A percentile compares a stretch with the other conserved stretches of the same genome.
phyloP scores from a whole-genome alignment of 495 filamentous ascomycete species.

The Aspergillus avenaceus region DNA sequence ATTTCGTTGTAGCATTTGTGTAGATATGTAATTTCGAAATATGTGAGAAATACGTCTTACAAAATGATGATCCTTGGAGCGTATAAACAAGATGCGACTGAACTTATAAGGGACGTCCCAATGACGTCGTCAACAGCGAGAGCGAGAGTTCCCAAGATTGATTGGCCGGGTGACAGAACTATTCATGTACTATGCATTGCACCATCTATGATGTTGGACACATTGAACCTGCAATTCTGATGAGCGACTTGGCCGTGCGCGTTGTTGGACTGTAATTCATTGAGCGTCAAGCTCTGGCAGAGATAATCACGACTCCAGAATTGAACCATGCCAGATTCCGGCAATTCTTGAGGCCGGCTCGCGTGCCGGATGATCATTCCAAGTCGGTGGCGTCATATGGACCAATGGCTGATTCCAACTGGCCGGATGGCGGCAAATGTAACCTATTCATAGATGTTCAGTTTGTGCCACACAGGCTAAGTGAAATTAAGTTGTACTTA shows the following conservation, averaged over 20 bases:
- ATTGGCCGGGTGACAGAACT: background rate
- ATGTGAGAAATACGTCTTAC: too few species aligned
- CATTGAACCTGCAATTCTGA: background rate
- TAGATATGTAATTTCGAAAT: background rate
- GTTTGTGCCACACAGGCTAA: background rate
- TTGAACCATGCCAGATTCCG: background rate
- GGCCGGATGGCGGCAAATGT: background rate
- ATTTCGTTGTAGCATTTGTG: background rate
- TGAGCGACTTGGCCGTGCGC: too few species aligned
- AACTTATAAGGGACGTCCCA: background rate
- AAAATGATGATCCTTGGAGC: too few species aligned
- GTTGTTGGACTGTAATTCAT: background rate
- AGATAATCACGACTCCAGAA: background rate
- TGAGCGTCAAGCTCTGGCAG: background rate
- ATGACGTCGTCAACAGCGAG: background rate
- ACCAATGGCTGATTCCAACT: background rate
- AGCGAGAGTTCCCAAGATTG: background rate
- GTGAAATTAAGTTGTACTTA: background rate
- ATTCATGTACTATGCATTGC: background rate
- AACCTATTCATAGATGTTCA: background rate
- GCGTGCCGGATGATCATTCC: background rate
- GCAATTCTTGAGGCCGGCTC: background rate
- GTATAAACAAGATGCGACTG: background rate
- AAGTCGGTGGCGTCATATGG: background rate
- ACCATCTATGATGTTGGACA: background rate